phyloP scores from a whole-genome alignment of 2,329 filamentous ascomycete species.

The Scedosporium minutisporum region DNA sequence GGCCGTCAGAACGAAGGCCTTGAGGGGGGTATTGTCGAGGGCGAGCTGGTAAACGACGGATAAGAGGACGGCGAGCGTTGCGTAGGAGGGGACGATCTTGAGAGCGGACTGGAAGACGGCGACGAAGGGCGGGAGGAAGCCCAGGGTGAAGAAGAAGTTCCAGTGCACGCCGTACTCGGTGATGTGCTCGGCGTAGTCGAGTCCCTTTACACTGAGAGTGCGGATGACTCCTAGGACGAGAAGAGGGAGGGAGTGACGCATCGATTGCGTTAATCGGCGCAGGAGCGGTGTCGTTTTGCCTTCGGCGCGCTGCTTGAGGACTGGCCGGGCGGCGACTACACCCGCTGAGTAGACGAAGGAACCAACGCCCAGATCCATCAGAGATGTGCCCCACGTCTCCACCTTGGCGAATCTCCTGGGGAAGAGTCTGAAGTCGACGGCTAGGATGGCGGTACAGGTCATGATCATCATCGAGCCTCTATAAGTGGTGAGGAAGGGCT shows the following conservation, averaged over 20 bases:
- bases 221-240: conserved; percentile 71
- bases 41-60: conserved; percentile 62
- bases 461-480: conserved; percentile 84
- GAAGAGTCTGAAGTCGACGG: conserved; percentile 90
- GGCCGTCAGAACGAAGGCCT: conserved; percentile 72
- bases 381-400: conserved; percentile 97
- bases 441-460: conserved; percentile 87
- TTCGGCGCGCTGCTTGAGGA: conserved; percentile 59
- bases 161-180: conserved; percentile 97
- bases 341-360: conserved; percentile 95
- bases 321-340: conserved; percentile 74
- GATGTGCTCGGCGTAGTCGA: conserved; percentile 95
- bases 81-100: conserved; percentile 64
- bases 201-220: conserved; percentile 79
- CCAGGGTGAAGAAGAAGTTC: conserved; percentile 99
- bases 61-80: conserved; percentile 61
- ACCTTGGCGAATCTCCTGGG: conserved; percentile 94
- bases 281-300: conserved; percentile 38
- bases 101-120: conserved; percentile 70
- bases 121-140: conserved; percentile 78
- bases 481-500: conserved; percentile 88
- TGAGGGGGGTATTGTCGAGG: conserved; percentile 68
- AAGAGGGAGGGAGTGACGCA: conserved; percentile 76
- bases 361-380: conserved; percentile 96
- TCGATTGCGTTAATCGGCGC: conserved; percentile 53